Conservation (phyloP, 2,329 filamentous ascomycete species). For the Aspergillus sp. region DNA sequence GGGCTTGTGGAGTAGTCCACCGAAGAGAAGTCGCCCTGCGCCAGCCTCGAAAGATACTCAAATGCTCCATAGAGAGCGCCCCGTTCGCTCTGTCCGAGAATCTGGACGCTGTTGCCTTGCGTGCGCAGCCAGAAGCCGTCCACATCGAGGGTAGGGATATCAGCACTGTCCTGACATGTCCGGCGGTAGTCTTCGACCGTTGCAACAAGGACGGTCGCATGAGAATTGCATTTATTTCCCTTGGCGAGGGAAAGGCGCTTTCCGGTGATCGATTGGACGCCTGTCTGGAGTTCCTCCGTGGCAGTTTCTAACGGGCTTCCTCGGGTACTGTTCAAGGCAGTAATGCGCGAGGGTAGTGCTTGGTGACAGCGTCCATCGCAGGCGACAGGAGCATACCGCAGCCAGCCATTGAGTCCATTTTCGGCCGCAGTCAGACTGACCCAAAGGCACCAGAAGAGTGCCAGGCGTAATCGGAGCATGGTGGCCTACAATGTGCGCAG, state of each 20-base stretch:
- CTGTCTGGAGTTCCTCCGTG: constrained; percentile 57
- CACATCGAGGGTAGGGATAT: constrained; percentile 28
- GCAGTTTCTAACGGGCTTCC: constrained; percentile 60
- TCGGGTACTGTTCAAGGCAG: constrained; percentile 55
- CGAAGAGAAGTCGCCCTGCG: constrained; percentile 55
- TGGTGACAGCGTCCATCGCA: constrained; percentile 37
- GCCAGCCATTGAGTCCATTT: constrained; percentile 61
- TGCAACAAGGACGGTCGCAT: constrained; percentile 27
- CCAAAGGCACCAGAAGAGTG: not conserved
- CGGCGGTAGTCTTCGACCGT: constrained; percentile 31
- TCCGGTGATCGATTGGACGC: constrained; percentile 58
- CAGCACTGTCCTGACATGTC: constrained; percentile 16
- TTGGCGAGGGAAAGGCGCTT: constrained; percentile 41
- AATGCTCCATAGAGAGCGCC: constrained; percentile 69
- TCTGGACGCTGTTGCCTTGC: constrained; percentile 49
- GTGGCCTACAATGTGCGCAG: not conserved
- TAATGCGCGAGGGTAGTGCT: constrained; percentile 49
- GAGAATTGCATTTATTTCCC: constrained; percentile 15
- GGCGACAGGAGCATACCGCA: constrained; percentile 60
- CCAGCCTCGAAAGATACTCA: constrained; percentile 65
- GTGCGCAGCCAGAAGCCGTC: constrained; percentile 61
- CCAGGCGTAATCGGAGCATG: not conserved
- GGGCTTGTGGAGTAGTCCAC: constrained; percentile 55
- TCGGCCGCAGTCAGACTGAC: constrained; percentile 46
- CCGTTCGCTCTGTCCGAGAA: constrained; percentile 65